phyloP scores from a whole-genome alignment of 2,329 filamentous ascomycete species.

The Diaporthe batatas region DNA sequence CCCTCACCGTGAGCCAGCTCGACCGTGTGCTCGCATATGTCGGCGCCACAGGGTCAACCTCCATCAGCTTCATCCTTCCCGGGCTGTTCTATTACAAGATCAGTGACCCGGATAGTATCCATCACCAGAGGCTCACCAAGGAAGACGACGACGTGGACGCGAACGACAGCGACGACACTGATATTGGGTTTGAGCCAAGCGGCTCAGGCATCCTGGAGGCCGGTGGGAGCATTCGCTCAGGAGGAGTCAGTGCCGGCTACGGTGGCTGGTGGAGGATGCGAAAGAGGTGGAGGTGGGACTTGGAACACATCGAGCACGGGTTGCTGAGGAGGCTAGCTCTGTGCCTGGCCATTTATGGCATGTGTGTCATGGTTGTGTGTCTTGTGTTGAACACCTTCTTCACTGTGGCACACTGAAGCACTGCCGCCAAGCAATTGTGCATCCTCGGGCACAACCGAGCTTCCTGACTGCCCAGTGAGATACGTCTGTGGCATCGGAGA shows the following conservation, averaged over 20 bases:
- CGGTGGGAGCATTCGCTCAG: constrained; percentile 60
- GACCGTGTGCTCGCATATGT: constrained; percentile 96
- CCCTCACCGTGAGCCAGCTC: constrained; percentile 90
- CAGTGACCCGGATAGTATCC: constrained; percentile 85
- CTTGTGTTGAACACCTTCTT: constrained; percentile 89
- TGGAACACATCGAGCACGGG: constrained; percentile 74
- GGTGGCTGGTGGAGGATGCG: constrained; percentile 64
- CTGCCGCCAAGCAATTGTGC: background rate
- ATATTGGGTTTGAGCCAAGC: constrained; percentile 55
- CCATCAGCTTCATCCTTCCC: constrained; percentile 96
- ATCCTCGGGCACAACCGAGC: too few species aligned
- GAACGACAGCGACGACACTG: constrained; percentile 60
- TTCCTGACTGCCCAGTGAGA: background rate
- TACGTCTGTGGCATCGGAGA: background rate
- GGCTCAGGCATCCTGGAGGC: constrained; percentile 58
- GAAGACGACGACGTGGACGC: constrained; percentile 86
- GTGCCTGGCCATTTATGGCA: constrained; percentile 83
- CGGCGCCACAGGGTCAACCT: constrained; percentile 92
- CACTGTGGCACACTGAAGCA: constrained; percentile 68
- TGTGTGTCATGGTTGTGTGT: constrained; percentile 90
- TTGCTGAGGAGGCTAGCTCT: constrained; percentile 80
- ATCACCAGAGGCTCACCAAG: constrained; percentile 89
- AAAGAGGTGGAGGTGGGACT: constrained; percentile 70
- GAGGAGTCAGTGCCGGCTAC: constrained; percentile 51
- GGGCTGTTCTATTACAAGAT: constrained; percentile 99